Percentiles rank a stretch among this genome's conserved stretches.
Conservation (phyloP, 805 yeast genomes). For the Ogataea henricii region DNA sequence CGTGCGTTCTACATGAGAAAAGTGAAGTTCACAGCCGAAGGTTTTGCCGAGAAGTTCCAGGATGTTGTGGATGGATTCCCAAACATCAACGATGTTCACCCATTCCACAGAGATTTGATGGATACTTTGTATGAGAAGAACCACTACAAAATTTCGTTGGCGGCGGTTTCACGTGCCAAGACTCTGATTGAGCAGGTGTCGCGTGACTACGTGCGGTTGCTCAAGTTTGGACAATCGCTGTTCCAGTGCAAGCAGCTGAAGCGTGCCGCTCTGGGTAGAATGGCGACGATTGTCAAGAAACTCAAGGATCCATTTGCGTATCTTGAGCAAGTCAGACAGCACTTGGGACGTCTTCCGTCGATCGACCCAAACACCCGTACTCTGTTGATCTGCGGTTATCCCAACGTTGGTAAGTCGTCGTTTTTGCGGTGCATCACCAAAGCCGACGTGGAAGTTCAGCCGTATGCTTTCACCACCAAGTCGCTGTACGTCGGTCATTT, state of each 20-base stretch:
- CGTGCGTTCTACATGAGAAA: constrained; percentile 98
- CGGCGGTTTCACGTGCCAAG: constrained; percentile 92
- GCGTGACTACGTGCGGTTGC: constrained; percentile 89
- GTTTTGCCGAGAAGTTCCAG: constrained; percentile 88
- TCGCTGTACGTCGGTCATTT: constrained; percentile 97
- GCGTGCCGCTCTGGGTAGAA: constrained; percentile 98
- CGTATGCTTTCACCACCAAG: constrained; percentile 98
- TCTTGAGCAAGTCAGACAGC: constrained; percentile 98
- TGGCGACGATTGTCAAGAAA: constrained; percentile 97
- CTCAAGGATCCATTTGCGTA: constrained; percentile 91
- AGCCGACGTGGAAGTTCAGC: constrained; percentile 99
- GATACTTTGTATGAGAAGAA: constrained; percentile 97
- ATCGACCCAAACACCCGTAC: constrained; percentile 99
- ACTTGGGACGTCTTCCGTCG: constrained; percentile 95
- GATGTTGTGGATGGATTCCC: constrained; percentile 90
- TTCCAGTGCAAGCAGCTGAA: constrained; percentile 99
- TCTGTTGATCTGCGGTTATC: constrained; percentile 95
- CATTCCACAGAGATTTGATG: constrained; percentile 97
- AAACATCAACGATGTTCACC: constrained; percentile 95
- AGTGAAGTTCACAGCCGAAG: constrained; percentile 94
- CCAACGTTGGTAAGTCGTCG: constrained; percentile 98
- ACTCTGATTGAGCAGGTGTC: constrained; percentile 93
- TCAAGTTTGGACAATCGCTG: constrained; percentile 96
- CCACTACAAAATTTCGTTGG: constrained; percentile 95
- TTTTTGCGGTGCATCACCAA: constrained; percentile 91